Percentiles rank a stretch among this genome's conserved stretches.
These are phyloP conservation scores for Amanita rubescens DNA, from an alignment of 768 basidiomycete species.

Conservation along the genomic window DNA sequence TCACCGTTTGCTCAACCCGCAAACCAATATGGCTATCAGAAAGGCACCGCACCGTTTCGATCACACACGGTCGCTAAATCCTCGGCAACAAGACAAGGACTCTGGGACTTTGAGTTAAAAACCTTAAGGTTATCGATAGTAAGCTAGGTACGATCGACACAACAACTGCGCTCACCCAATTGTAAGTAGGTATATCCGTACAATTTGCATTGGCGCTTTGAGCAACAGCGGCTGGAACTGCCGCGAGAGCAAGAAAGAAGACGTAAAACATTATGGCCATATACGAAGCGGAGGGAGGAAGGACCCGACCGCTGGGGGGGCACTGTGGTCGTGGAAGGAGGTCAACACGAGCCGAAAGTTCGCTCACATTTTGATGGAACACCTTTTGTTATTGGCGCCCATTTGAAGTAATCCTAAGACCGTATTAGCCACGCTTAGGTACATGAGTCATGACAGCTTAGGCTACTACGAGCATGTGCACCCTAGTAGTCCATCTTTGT, in stretches of 20 bases:
- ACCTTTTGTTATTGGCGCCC: too few relatives aligned
- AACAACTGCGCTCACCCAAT: neutral
- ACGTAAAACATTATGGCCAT: neutral
- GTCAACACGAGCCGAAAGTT: too few relatives aligned
- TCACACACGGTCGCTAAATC: neutral
- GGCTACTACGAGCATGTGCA: too few relatives aligned
- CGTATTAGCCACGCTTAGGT: too few relatives aligned
- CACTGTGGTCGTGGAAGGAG: too few relatives aligned
- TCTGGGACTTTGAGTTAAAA: neutral
- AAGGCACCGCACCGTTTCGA: neutral
- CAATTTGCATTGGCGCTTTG: neutral
- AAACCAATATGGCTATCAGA: too few relatives aligned
- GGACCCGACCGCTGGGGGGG: neutral
- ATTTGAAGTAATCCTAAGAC: too few relatives aligned
- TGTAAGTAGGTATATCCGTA: neutral
- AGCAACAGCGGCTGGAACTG: neutral
- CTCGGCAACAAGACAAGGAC: conserved; percentile 1
- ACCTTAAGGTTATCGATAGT: neutral
- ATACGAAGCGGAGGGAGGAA: neutral
- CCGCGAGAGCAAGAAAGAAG: neutral
- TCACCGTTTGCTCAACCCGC: neutral
- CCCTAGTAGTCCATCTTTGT: too few relatives aligned
- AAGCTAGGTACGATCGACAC: neutral
- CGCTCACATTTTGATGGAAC: too few relatives aligned
- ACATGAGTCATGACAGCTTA: too few relatives aligned